Evolutionary conservation across 768 basidiomycete species (phyloP), one percentile per base, ranked within the genome.

Genomic region (Mycena belliarum): DNA sequence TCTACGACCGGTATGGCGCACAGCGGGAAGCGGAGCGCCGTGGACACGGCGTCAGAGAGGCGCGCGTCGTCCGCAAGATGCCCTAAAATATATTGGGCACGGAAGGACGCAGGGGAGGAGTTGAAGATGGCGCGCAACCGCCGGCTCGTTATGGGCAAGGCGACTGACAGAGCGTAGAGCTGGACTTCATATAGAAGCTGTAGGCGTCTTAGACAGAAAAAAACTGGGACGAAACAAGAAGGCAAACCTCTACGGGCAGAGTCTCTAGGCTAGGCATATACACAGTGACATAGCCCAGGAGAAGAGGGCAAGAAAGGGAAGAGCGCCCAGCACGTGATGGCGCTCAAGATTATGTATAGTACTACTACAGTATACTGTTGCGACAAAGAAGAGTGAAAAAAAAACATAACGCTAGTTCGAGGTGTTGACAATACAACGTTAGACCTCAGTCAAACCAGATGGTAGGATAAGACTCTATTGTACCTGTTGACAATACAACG

Each of bases 161-260:
- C 65, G 18, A 82, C 76, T 4, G 90, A 92, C 7, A 84, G 73
- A 0, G 92, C 85, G 61, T 78, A 78, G 18, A 90, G 79, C 63
- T 94, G 89, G 15, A 96, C 79, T 54, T 93, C 84, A 64, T 89
- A 87, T 0, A 95, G 71, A 10, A 98, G 78, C 94, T 95, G 63
- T 4, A n/a, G 28, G 32, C 35, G 47, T 8, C 37, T 59, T 65
- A 65, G 53, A 15, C n/a, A n/a, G n/a, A n/a, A n/a, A 26, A 21
- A 52, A 32, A 37, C 42, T 20, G 10, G 32, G 15, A 8, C 15
- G 35, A 6, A 6, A 24, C 3, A 26, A 10, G 29, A 41, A 35
- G 38, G 60, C 66, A 57, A 37, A 80, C 79, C 72, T 81, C 79
- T 3, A 78, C 72, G 26, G 79, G 79, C n/a, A 81, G 64, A 40